These are phyloP conservation scores for Exophiala dermatitidis DNA, from an alignment of 2,329 filamentous ascomycete genomes.

Conservation along the genomic window DNA sequence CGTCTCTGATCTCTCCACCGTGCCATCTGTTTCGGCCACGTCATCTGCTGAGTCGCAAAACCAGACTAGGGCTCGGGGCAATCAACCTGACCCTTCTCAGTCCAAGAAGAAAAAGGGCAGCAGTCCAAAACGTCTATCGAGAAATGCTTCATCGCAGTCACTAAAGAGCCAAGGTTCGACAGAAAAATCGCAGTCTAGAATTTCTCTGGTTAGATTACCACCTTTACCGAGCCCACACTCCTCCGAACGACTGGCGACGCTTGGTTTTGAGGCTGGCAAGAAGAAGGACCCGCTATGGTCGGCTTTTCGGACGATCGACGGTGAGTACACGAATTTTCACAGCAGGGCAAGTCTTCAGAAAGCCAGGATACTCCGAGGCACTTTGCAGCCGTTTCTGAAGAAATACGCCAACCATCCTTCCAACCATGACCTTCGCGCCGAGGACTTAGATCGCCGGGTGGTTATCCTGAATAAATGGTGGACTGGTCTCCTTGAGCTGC, in stretches of 20 bases:
- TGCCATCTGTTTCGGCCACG: background rate
- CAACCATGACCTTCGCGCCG: constrained; percentile 58
- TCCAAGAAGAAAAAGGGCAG: constrained; percentile 32
- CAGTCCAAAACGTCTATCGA: constrained; percentile 31
- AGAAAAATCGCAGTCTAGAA: constrained; percentile 39
- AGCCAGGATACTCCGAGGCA: constrained; percentile 64
- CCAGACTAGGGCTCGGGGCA: background rate
- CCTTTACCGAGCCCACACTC: constrained; percentile 39
- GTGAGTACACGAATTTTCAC: constrained; percentile 56
- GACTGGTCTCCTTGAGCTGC: constrained; percentile 71
- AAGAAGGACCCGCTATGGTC: constrained; percentile 65
- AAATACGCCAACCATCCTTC: constrained; percentile 63
- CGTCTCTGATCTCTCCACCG: constrained; percentile 10
- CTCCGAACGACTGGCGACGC: constrained; percentile 31
- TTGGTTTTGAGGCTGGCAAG: constrained; percentile 37
- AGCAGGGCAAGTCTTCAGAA: constrained; percentile 67
- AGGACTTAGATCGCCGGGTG: constrained; percentile 73
- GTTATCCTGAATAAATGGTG: constrained; percentile 87
- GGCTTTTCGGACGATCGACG: constrained; percentile 60
- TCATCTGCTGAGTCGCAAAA: background rate
- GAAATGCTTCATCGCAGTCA: constrained; percentile 36
- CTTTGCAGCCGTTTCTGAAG: constrained; percentile 69
- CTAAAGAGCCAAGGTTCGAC: constrained; percentile 39
- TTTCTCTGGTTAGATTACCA: constrained; percentile 42
- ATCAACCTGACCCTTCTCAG: constrained; percentile 22